Percentiles rank a stretch among this genome's conserved stretches.
These are phyloP conservation scores for Salix dunnii DNA, from an alignment of 345 rosid species.

Conservation along the genomic window DNA sequence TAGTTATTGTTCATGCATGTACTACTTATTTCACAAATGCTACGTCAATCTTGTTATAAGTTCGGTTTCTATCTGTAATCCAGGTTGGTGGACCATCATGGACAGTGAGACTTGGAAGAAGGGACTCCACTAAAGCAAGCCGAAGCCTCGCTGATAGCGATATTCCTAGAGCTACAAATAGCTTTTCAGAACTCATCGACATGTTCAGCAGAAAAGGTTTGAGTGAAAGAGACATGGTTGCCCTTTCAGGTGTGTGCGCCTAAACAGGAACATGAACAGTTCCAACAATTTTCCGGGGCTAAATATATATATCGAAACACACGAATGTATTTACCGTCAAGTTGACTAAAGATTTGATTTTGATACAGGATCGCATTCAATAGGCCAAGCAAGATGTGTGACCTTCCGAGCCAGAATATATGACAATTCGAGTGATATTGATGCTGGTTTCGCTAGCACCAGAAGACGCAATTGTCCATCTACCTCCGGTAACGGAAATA, in stretches of 20 bases:
- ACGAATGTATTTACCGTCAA: too few relatives aligned
- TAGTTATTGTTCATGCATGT: too few relatives aligned
- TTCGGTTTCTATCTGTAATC: too few relatives aligned
- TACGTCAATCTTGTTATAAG: too few relatives aligned
- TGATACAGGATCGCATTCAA: not conserved
- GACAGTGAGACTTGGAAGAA: too few relatives aligned
- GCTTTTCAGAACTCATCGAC: not conserved
- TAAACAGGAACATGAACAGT: not conserved
- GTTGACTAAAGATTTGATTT: not conserved
- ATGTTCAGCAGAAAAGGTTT: not conserved
- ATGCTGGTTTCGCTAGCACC: not conserved
- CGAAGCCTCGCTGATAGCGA: not conserved
- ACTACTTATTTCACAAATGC: too few relatives aligned
- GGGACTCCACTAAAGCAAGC: not conserved
- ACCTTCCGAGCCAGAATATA: not conserved
- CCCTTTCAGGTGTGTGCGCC: not conserved
- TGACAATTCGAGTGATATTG: not conserved
- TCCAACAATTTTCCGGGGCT: too few relatives aligned
- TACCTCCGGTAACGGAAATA: not conserved
- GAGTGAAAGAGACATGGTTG: not conserved
- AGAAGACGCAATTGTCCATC: not conserved
- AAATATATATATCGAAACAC: too few relatives aligned
- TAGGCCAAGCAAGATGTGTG: not conserved
- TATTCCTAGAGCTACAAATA: not conserved
- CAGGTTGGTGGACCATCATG: constrained; percentile 2